Evolutionary conservation across 495 filamentous ascomycete species (phyloP).

Genomic region (Tetracladium marchalianum): DNA sequence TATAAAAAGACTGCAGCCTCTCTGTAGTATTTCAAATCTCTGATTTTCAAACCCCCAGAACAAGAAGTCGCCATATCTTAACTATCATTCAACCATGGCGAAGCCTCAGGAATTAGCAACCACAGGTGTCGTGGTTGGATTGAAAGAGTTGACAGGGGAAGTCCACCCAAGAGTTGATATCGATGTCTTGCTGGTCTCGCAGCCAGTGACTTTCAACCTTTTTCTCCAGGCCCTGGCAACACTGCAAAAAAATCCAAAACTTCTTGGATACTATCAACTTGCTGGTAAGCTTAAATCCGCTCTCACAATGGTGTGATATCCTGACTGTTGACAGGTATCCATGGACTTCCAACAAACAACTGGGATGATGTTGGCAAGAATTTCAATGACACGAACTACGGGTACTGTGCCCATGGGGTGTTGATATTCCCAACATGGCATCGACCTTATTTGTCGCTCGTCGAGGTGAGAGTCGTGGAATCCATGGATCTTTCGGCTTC

Average conservation of each 20-base stretch:
- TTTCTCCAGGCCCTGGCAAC: not conserved
- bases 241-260: not conserved
- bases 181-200: not conserved
- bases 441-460: not conserved
- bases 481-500: not conserved
- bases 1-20: too few relatives aligned
- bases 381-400: not conserved
- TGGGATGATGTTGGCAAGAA: slow-evolving; percentile 1
- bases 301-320: not conserved
- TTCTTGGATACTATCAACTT: slow-evolving; percentile 1
- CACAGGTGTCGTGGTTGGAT: slow-evolving; percentile 24
- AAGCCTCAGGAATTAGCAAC: too few relatives aligned
- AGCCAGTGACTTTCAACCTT: not conserved
- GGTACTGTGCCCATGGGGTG: not conserved
- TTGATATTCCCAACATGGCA: slow-evolving; percentile 1
- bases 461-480: not conserved
- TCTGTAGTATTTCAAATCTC: too few relatives aligned
- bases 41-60: too few relatives aligned
- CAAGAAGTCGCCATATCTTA: too few relatives aligned
- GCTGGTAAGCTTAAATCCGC: not conserved
- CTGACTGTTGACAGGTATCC: not conserved
- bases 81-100: too few relatives aligned
- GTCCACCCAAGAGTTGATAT: not conserved
- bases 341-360: slow-evolving; percentile 1
- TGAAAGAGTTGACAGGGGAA: slow-evolving; percentile 1